Evolutionary conservation across 176 grass and related monocot species (phyloP), one percentile per base, ranked within the genome.

Genomic region (Cenchrus fungigraminus): DNA sequence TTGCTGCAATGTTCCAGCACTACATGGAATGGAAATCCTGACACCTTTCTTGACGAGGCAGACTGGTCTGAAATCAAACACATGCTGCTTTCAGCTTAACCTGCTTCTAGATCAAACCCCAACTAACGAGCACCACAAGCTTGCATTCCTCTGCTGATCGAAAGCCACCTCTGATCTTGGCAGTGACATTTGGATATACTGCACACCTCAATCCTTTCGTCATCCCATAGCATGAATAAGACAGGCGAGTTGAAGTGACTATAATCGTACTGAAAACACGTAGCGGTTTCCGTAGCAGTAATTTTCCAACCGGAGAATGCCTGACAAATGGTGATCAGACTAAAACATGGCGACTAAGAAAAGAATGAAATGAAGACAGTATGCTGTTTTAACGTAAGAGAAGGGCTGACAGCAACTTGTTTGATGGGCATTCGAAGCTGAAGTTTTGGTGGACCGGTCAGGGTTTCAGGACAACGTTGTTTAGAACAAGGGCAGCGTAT

Each of bases 371-470:
- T 28, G 32, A 57, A 69, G 20, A 25, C 0, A 70, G 45, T 43
- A 25, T 55, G 79, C 32, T 81, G 20, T 77, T 77, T 45, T 45
- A 45, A 60, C 56, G 65, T 45, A 15, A 56, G 12, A 19, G 62
- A 50, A 57, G 76, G 31, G 17, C 50, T 71, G 52, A 6, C 17
- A 9, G n/a, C 37, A 77, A 28, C 55, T 45, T 77, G 75, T 77
- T 45, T 77, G 60, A 31, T 32, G 77, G 22, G 34, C 52, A 57
- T 8, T n/a, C 28, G 37, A n/a, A 70, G 28, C 65, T 28, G 19
- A 81, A 69, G 37, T 57, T 70, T 22, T 15, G 11, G 51, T 58
- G 40, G 79, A 70, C 79, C 50, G 14, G 3, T 55, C 50, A 70
- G 20, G 31, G n/a, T 11, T 13, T 62, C 37, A 2, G 19, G 17